Percentiles rank a stretch among this genome's conserved stretches.
Conservation (phyloP, 2,329 filamentous ascomycete species). For the Graphilbum ipis-grandicollis region DNA sequence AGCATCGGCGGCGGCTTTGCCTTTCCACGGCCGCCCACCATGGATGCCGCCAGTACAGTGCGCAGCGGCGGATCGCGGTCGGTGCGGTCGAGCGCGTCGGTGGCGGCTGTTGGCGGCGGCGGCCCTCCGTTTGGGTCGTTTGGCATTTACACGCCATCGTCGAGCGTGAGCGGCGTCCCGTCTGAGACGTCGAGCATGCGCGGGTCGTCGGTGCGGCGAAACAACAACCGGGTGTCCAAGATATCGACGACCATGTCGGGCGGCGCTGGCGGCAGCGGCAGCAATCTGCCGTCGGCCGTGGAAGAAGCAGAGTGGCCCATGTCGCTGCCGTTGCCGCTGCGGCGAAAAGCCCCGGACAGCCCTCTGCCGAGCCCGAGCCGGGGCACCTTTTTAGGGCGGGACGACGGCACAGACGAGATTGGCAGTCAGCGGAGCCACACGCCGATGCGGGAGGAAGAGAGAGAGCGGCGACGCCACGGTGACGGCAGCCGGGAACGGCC, state of each 20-base stretch:
- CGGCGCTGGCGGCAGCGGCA: slow-evolving; percentile 2
- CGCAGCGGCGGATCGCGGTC: slow-evolving; percentile 10
- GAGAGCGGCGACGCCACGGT: background rate
- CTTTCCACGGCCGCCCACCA: slow-evolving; percentile 13
- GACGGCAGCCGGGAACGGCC: slow-evolving; percentile 5
- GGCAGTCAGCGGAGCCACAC: too few relatives aligned
- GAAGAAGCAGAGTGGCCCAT: slow-evolving; percentile 13
- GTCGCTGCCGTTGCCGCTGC: background rate
- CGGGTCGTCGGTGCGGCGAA: slow-evolving; percentile 1
- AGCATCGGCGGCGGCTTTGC: slow-evolving; percentile 5
- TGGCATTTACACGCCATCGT: slow-evolving; percentile 8
- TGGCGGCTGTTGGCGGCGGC: background rate
- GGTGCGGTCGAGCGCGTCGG: slow-evolving; percentile 9
- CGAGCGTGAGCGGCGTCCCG: slow-evolving; percentile 11
- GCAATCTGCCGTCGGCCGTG: slow-evolving; percentile 3
- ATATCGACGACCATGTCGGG: too few relatives aligned
- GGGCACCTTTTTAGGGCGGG: slow-evolving; percentile 11
- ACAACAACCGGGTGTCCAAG: background rate
- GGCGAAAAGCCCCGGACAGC: background rate
- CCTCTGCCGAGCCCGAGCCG: background rate
- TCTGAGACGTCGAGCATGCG: slow-evolving; percentile 14
- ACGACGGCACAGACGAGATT: slow-evolving; percentile 12
- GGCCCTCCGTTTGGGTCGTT: slow-evolving; percentile 5
- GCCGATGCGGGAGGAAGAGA: background rate
- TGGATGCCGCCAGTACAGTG: slow-evolving; percentile 6